Evolutionary conservation across 441 rosid species (phyloP), one percentile per base, ranked within the genome.

Genomic region (Lepidium campestre): DNA sequence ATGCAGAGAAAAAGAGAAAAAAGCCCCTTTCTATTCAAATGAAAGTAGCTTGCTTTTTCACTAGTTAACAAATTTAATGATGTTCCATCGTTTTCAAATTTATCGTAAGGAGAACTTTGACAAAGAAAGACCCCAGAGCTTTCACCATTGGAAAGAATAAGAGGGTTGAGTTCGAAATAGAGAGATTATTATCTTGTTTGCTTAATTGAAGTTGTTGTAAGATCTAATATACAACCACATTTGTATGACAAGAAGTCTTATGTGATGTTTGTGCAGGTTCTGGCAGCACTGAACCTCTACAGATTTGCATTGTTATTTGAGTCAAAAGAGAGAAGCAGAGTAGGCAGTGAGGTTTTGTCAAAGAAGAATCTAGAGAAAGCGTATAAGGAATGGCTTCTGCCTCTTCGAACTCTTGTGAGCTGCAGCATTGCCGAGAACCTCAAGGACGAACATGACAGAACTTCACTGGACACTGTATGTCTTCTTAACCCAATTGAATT

Each of bases 271-370:
- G 62, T 52, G 23, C 87, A 87, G 97, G 92, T 93, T 76, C 79
- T 86, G 31, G 86, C 96, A 40, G 90, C 92, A 15, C 96, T 91
- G 65, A 93, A 93, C 72, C 82, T 91, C 35, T 89, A 91, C 80
- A 85, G 97, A 68, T 89, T 80, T 75, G 77, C 84, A 53, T 64
- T 93, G 64, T 61, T 93, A 45, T 77, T 72, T 52, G 86, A 82
- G 60, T 80, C 90, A 12, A 75, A 53, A 83, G 96, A 81, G 37
- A 78, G 78, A 48, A 78, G 75, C 76, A 83, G 80, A 74, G 74
- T 69, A 76, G 60, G 56, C 62, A 80, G 83, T 6, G 85, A 77
- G 58, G 77, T 86, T 20, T 68, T 81, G 22, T 79, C 83, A 22
- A 78, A 75, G 86, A 75, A 75, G 73, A 87, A 79, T 55, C 76